These are phyloP conservation scores for Intubia oerlemansii DNA, from an alignment of 2,329 filamentous ascomycete genomes.

Conservation along the genomic window DNA sequence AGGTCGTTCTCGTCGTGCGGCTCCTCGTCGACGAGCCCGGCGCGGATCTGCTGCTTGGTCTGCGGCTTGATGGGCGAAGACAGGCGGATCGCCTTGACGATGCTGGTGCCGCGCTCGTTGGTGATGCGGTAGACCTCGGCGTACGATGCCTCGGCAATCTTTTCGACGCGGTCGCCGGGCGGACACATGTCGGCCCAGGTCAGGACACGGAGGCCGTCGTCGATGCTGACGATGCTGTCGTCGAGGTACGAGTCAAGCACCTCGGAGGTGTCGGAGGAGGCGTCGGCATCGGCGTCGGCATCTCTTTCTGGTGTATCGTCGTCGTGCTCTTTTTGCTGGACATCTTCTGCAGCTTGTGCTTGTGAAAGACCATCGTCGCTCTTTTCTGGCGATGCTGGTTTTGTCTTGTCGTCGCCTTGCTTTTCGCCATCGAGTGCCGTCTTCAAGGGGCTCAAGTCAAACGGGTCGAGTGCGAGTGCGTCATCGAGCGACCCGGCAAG, in stretches of 20 bases:
- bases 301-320: neutral
- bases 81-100: slow-evolving; percentile 42
- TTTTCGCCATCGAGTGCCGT: too few species aligned
- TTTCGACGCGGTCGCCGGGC: slow-evolving; percentile 28
- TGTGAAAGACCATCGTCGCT: too few species aligned
- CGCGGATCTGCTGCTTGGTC: slow-evolving; percentile 31
- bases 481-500: too few species aligned
- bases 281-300: slow-evolving; percentile 1
- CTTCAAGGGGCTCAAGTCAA: too few species aligned
- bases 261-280: too few species aligned
- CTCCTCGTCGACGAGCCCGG: slow-evolving; percentile 35
- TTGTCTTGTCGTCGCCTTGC: too few species aligned
- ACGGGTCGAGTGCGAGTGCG: too few species aligned
- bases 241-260: slow-evolving; percentile 3
- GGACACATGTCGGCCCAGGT: slow-evolving; percentile 38
- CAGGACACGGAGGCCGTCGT: slow-evolving; percentile 18
- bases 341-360: too few species aligned
- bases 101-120: slow-evolving; percentile 36
- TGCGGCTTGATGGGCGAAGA: slow-evolving; percentile 34
- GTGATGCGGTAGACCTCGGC: slow-evolving; percentile 43
- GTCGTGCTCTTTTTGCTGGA: too few species aligned
- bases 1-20: slow-evolving; percentile 32
- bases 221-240: slow-evolving; percentile 8
- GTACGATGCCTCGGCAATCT: slow-evolving; percentile 46
- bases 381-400: too few species aligned